Percentiles rank a stretch among this genome's conserved stretches.
Conservation (phyloP, 2,329 filamentous ascomycete genomes). For the Trichoderma oligosporum region DNA sequence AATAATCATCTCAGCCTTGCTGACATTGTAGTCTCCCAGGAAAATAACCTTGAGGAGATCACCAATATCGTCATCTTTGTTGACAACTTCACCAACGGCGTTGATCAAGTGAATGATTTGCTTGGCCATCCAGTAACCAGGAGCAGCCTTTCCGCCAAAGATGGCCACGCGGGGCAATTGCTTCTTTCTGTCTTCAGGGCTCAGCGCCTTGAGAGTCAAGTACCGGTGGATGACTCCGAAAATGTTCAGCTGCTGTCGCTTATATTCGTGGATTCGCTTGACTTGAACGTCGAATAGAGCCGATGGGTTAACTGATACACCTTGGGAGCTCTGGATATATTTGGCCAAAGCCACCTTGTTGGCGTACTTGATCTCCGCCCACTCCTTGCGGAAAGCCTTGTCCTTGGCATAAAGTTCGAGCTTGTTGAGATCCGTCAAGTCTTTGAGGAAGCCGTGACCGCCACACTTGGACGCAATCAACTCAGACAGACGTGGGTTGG, state of each 20-base stretch:
- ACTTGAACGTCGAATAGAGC: conserved; percentile 96
- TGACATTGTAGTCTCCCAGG: conserved; percentile 97
- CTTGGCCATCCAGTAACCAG: conserved; percentile 99
- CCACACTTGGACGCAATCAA: conserved; percentile 88
- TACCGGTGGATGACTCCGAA: conserved; percentile 97
- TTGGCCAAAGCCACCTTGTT: conserved; percentile 93
- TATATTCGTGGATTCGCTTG: conserved; percentile 99
- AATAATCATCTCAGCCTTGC: conserved; percentile 95
- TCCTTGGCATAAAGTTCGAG: conserved; percentile 82
- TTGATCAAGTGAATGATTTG: conserved; percentile 97
- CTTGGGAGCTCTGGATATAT: conserved; percentile 79
- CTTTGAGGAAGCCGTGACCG: conserved; percentile 79
- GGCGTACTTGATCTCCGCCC: conserved; percentile 92
- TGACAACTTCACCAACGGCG: conserved; percentile 82
- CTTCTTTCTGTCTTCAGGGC: conserved; percentile 79
- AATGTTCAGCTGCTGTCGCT: conserved; percentile 98
- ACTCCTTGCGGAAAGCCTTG: conserved; percentile 86
- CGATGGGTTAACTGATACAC: conserved; percentile 78
- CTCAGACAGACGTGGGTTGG: conserved; percentile 87
- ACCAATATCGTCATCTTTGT: conserved; percentile 86
- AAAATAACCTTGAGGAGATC: conserved; percentile 97
- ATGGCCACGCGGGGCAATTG: conserved; percentile 84
- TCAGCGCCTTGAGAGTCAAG: conserved; percentile 81
- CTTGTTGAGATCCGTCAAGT: conserved; percentile 80
- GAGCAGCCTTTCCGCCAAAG: conserved; percentile 96